These are phyloP conservation scores for Pythium aphanidermatum DNA, from an alignment of 352 stramenopile genomes.

Conservation along the genomic window DNA sequence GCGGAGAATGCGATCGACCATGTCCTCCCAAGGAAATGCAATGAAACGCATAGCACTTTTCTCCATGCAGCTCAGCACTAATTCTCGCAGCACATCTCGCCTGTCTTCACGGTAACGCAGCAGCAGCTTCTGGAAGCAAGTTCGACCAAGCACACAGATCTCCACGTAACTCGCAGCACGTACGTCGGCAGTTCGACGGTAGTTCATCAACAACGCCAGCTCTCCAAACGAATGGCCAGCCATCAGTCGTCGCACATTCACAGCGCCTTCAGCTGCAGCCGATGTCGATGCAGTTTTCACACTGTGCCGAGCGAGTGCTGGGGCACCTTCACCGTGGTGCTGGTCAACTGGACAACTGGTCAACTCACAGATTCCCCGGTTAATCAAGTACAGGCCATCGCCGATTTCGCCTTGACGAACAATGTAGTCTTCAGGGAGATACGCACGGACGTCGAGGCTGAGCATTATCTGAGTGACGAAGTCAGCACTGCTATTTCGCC, in stretches of 20 bases:
- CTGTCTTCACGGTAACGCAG: slow-evolving; percentile 20
- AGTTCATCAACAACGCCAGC: slow-evolving; percentile 31
- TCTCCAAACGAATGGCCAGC: slow-evolving; percentile 32
- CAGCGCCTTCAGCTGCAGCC: background rate
- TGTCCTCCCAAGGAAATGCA: slow-evolving; percentile 22
- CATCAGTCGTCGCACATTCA: slow-evolving; percentile 27
- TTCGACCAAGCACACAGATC: slow-evolving; percentile 20
- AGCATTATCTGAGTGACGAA: slow-evolving; percentile 32
- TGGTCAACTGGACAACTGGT: slow-evolving; percentile 8
- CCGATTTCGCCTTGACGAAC: slow-evolving; percentile 29
- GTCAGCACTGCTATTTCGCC: slow-evolving; percentile 24
- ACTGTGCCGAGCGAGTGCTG: slow-evolving; percentile 6
- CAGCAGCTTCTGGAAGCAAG: slow-evolving; percentile 20
- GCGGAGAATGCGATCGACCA: slow-evolving; percentile 11
- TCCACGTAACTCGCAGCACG: slow-evolving; percentile 23
- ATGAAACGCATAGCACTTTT: slow-evolving; percentile 21
- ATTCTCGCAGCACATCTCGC: slow-evolving; percentile 10
- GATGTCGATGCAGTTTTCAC: slow-evolving; percentile 16
- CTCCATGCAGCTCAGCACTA: slow-evolving; percentile 22
- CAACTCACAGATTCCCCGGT: slow-evolving; percentile 32
- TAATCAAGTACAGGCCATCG: slow-evolving; percentile 32
- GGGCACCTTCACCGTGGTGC: background rate
- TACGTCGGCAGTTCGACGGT: slow-evolving; percentile 21
- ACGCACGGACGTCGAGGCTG: slow-evolving; percentile 23
- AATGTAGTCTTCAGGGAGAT: slow-evolving; percentile 40